These are phyloP conservation scores for Trapa incisa DNA, from an alignment of 345 rosid species.

Conservation along the genomic window DNA sequence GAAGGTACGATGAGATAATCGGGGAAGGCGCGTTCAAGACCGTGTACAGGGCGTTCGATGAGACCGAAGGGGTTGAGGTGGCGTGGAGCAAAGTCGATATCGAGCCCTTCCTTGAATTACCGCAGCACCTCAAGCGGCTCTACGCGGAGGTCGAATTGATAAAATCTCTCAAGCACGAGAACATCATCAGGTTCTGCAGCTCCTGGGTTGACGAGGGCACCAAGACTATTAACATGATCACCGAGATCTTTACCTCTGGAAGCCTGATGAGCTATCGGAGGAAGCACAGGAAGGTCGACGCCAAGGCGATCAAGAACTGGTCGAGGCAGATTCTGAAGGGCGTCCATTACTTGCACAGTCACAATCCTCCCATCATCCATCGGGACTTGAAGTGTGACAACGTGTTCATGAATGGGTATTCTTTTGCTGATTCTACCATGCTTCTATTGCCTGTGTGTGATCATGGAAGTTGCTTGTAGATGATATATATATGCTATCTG, in stretches of 20 bases:
- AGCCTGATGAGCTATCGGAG: slow-evolving; percentile 68
- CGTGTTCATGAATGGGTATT: slow-evolving; percentile 68
- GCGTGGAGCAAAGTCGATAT: slow-evolving; percentile 84
- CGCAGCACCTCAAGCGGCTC: slow-evolving; percentile 60
- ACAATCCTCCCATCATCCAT: slow-evolving; percentile 59
- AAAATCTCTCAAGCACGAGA: slow-evolving; percentile 64
- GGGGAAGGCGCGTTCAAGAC: slow-evolving; percentile 97
- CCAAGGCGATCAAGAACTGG: slow-evolving; percentile 78
- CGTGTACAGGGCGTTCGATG: slow-evolving; percentile 94
- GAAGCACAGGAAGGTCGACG: slow-evolving; percentile 60
- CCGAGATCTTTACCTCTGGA: slow-evolving; percentile 93
- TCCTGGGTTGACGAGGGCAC: slow-evolving; percentile 86
- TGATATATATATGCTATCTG: background rate
- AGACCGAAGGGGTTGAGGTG: slow-evolving; percentile 75
- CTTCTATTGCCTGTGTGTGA: background rate
- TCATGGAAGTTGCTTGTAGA: background rate
- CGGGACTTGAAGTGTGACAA: slow-evolving; percentile 88
- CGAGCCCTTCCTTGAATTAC: slow-evolving; percentile 67
- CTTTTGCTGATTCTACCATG: background rate
- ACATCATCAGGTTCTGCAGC: slow-evolving; percentile 58
- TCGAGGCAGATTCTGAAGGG: slow-evolving; percentile 72
- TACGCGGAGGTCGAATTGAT: slow-evolving; percentile 80
- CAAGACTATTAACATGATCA: slow-evolving; percentile 84
- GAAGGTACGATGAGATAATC: slow-evolving; percentile 58
- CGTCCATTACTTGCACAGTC: slow-evolving; percentile 52